These are phyloP conservation scores for Metschnikowia lunata DNA, from an alignment of 805 yeast genomes.

Conservation along the genomic window DNA sequence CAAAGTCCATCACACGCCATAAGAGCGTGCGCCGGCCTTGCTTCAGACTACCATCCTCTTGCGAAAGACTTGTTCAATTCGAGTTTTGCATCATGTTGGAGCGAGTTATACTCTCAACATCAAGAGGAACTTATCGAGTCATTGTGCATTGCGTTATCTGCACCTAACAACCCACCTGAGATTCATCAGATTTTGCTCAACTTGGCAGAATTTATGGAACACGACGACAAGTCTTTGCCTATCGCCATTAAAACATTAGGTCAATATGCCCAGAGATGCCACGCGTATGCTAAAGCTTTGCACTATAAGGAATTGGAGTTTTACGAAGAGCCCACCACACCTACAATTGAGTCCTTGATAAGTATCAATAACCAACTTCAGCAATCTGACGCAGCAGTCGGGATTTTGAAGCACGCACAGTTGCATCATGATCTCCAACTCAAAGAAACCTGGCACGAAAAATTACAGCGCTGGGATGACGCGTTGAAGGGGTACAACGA, in stretches of 20 bases:
- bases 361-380: constrained; percentile 91
- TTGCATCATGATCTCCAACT: constrained; percentile 84
- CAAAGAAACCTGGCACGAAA: constrained; percentile 97
- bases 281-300: constrained; percentile 95
- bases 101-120: constrained; percentile 79
- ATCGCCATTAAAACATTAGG: constrained; percentile 87
- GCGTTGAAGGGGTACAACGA: constrained; percentile 87
- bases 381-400: constrained; percentile 97
- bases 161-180: constrained; percentile 93
- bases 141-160: constrained; percentile 79
- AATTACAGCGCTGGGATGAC: constrained; percentile 96
- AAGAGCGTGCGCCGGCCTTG: constrained; percentile 87
- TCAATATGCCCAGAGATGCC: constrained; percentile 89
- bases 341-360: constrained; percentile 87
- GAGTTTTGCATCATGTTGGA: constrained; percentile 95
- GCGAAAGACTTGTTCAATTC: constrained; percentile 91
- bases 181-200: constrained; percentile 86
- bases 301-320: constrained; percentile 95
- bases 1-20: constrained; percentile 94
- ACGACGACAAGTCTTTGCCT: constrained; percentile 91
- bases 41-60: constrained; percentile 79
- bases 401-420: constrained; percentile 91
- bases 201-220: constrained; percentile 95
- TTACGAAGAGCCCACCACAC: constrained; percentile 86
- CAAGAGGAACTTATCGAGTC: constrained; percentile 87